Conservation (phyloP, 768 basidiomycete genomes). For the Trametes gibbosa region DNA sequence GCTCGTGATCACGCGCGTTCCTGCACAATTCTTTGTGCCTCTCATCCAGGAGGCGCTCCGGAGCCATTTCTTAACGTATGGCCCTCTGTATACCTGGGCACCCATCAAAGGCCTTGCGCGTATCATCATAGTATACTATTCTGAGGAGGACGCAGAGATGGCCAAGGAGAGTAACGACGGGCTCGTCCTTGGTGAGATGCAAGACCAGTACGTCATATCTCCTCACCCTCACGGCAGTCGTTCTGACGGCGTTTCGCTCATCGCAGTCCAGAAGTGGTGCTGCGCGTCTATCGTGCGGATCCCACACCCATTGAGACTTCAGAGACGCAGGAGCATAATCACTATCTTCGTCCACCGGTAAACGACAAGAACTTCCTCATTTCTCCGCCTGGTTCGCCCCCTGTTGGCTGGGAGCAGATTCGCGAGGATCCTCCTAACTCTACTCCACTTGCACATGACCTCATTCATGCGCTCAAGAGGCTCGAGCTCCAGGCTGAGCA, state of each 20-base stretch:
- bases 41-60: slow-evolving; percentile 61
- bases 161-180: slow-evolving; percentile 69
- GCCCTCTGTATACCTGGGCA: slow-evolving; percentile 87
- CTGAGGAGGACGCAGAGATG: slow-evolving; percentile 58
- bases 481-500: slow-evolving; percentile 55
- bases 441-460: slow-evolving; percentile 81
- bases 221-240: not conserved
- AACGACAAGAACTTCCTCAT: slow-evolving; percentile 94
- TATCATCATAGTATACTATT: slow-evolving; percentile 76
- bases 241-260: not conserved
- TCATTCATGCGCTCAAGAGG: slow-evolving; percentile 73
- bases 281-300: slow-evolving; percentile 75
- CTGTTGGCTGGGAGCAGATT: slow-evolving; percentile 93
- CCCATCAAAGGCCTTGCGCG: slow-evolving; percentile 79
- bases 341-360: slow-evolving; percentile 73
- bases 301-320: slow-evolving; percentile 55
- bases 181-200: slow-evolving; percentile 52
- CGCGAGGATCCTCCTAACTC: slow-evolving; percentile 88
- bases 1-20: slow-evolving; percentile 75
- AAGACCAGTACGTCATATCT: slow-evolving; percentile 46
- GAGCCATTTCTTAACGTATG: slow-evolving; percentile 73
- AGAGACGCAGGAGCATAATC: slow-evolving; percentile 26
- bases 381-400: slow-evolving; percentile 96
- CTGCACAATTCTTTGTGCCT: slow-evolving; percentile 75
- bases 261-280: slow-evolving; percentile 44